These are phyloP conservation scores for Podila verticillata DNA, from an alignment of 192 early-diverging fungal genomes.

Conservation along the genomic window DNA sequence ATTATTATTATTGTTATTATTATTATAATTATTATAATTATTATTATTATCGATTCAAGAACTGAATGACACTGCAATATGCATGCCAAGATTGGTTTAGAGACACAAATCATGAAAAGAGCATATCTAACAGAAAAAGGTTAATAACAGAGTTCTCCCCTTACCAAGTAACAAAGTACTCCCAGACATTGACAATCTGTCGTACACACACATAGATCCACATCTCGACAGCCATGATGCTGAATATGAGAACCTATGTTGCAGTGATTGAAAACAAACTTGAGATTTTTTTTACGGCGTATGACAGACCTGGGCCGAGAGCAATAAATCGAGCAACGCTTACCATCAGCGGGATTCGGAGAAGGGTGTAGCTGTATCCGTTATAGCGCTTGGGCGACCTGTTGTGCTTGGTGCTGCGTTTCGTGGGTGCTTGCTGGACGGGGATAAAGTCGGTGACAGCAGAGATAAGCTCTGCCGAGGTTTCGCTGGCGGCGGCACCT, in stretches of 20 bases:
- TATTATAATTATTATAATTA: too few species aligned
- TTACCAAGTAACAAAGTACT: constrained; percentile 69
- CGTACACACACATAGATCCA: constrained; percentile 66
- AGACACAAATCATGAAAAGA: not conserved
- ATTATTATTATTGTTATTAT: too few species aligned
- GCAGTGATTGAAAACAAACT: not conserved
- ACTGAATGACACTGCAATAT: too few species aligned
- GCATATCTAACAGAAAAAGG: not conserved
- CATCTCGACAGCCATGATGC: constrained; percentile 70
- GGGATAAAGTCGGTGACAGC: constrained; percentile 64
- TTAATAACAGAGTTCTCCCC: not conserved
- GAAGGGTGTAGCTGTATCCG: constrained; percentile 59
- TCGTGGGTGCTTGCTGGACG: constrained; percentile 40
- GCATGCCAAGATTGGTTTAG: not conserved
- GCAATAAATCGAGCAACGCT: not conserved
- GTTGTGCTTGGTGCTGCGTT: constrained; percentile 26
- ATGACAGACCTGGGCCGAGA: not conserved
- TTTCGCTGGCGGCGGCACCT: constrained; percentile 51
- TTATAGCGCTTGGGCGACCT: constrained; percentile 32
- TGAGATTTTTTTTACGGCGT: not conserved
- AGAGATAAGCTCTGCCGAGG: constrained; percentile 59
- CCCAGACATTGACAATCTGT: constrained; percentile 71
- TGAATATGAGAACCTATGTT: constrained; percentile 62
- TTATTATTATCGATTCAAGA: not conserved
- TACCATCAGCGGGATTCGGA: constrained; percentile 66